Evolutionary conservation across 2,329 filamentous ascomycete genomes (phyloP), one percentile per base, ranked within the genome.

Genomic region (Cryphonectria nitschkei): DNA sequence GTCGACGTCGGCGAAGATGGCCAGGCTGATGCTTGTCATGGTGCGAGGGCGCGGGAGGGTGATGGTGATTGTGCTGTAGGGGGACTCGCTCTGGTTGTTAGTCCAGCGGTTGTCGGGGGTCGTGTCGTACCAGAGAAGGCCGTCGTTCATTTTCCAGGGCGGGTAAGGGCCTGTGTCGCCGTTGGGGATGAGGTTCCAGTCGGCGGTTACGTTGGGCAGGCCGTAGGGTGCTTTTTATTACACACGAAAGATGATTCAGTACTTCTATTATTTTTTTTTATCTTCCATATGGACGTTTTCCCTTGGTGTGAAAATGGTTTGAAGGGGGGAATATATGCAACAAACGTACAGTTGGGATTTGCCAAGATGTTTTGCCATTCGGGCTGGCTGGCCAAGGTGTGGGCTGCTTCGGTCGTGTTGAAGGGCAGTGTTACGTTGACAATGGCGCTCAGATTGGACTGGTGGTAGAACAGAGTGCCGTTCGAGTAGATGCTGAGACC

Each of bases 111-210:
- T 61, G 34, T 61, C 58, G 32, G 58, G 58, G 58, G 58, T 61
- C 2, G 58, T 39, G 58, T 61, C 58, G 34, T 61, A 61, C 58
- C 60, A 62, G 32, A 62, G 37, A 19, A 62, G 37, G 19, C 60
- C 60, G 11, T 39, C 60, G 60, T 62, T 62, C 60, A 62, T 62
- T 34, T 62, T 62, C 60, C 60, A 62, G 60, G 60, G 16, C 7
- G 34, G 60, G n/a, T 62, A 62, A 19, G 34, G 34, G 32, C 32
- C 60, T 16, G 60, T 62, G 34, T 62, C 60, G 19, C 34, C 60
- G 22, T 62, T 62, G 19, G 60, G 37, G 7, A 37, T 26, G 19
- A 62, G 60, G 34, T n/a, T 41, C 60, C 60, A 62, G 60, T 62
- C 60, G 26, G 60, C 60, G 0, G 22, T 62, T 26, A 62, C 60